Base-by-base conservation (phyloP, 106 monocot genomes). In the Hemerocallis citrina region DNA sequence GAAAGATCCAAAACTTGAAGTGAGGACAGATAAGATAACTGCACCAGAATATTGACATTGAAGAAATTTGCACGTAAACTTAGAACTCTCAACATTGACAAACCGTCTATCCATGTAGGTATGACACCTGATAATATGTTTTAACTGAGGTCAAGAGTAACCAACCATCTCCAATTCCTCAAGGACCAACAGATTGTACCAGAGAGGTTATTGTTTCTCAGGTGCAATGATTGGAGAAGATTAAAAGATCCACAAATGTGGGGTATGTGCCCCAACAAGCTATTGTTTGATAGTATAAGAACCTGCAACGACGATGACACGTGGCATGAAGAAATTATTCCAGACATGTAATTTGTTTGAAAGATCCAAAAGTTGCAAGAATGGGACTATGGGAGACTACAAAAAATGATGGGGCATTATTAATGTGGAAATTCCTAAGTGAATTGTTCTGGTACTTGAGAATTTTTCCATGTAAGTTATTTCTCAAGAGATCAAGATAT, bases 81-180 rank as follows among this genome's bases (percentile, higher is more conserved):
- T 4, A 65, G 46, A 7, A 55, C 38, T 27, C 14, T 25, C 35
- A 65, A 28, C 2, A 5, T 1, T 6, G 4, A 5, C 21, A 58
- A 34, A 4, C 52, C 52, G 1, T 52, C 61, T 34, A 70, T 29
- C 70, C 70, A 61, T 21, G 39, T 5, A 6, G 69, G 69, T 50
- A 70, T 30, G 47, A 2, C 36, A 2, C 61, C 70, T 4, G 19
- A 1, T 1, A 70, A 40, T 30, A 14, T 38, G 35, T 70, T 70
- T 36, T 51, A 25, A 8, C 70, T 34, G 16, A 70, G 34, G 14
- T 70, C 70, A 61, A 69, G 69, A 37, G 34, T n/a, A 36, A 48
- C 19, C 7, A 69, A 23, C 11, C 27, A 2, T 6, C 16, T 29
- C 24, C 50, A 69, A 6, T 50, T n/a, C 12, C 5, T 34, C 27